These are phyloP conservation scores for Rhizopus microsporus DNA, from an alignment of 371 early-diverging fungal genomes.

Conservation along the genomic window DNA sequence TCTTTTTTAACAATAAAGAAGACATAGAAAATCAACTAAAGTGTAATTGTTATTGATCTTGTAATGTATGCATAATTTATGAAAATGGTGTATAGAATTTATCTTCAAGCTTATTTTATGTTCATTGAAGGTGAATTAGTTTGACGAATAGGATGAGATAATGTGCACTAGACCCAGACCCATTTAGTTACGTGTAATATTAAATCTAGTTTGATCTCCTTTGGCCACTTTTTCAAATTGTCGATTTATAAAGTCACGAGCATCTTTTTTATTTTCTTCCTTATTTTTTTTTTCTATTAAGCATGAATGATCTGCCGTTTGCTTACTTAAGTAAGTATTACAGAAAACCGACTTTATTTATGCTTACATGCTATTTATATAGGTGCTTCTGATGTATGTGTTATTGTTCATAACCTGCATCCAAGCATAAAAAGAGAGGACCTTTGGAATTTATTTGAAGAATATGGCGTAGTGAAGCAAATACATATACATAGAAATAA, in stretches of 20 bases:
- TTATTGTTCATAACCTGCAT: not conserved
- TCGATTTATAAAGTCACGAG: too few relatives aligned
- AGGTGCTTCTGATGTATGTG: not conserved
- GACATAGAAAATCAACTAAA: too few relatives aligned
- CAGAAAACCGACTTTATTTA: too few relatives aligned
- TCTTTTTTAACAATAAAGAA: too few relatives aligned
- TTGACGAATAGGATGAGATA: too few relatives aligned
- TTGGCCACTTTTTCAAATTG: conserved; percentile 56
- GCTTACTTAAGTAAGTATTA: not conserved
- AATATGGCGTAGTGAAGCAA: conserved; percentile 4
- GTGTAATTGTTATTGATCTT: too few relatives aligned
- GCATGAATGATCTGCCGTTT: conserved; percentile 1
- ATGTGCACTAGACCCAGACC: too few relatives aligned
- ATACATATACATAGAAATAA: not conserved
- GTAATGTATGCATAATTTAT: too few relatives aligned
- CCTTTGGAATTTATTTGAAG: conserved; percentile 6
- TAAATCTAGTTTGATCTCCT: conserved; percentile 68
- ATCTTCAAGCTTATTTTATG: too few relatives aligned
- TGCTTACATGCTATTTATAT: not conserved
- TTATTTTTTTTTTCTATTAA: not conserved
- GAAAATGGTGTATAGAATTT: too few relatives aligned
- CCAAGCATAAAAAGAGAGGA: not conserved
- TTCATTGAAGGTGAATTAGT: too few relatives aligned
- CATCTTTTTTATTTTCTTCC: not conserved
- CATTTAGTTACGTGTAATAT: too few relatives aligned